Evolutionary conservation across 352 stramenopile genomes (phyloP).

Genomic region (Globisporangium mamillatum): DNA sequence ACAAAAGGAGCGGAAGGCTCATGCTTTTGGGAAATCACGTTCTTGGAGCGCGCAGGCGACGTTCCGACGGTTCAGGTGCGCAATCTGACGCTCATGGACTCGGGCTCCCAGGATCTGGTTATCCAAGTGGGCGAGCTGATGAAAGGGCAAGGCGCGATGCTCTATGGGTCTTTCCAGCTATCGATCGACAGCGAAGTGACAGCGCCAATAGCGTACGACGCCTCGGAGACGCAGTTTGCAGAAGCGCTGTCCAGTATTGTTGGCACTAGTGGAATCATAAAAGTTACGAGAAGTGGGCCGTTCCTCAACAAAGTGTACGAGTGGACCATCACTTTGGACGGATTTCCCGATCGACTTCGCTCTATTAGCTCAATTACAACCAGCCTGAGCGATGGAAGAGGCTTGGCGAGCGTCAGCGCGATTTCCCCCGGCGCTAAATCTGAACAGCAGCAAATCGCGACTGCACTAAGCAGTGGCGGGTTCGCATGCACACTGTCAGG

Average conservation of each 20-base stretch:
- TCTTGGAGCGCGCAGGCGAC: slow-evolving; percentile 51
- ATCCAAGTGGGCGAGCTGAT: slow-evolving; percentile 43
- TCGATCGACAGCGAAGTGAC: slow-evolving; percentile 31
- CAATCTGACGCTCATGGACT: slow-evolving; percentile 48
- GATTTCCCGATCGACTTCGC: slow-evolving; percentile 29
- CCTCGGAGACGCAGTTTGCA: slow-evolving; percentile 25
- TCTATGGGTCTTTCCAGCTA: slow-evolving; percentile 47
- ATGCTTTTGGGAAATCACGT: slow-evolving; percentile 61
- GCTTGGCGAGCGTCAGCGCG: slow-evolving; percentile 18
- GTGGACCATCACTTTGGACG: slow-evolving; percentile 40
- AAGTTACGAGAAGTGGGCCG: slow-evolving; percentile 29
- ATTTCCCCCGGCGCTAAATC: slow-evolving; percentile 31
- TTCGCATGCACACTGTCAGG: slow-evolving; percentile 29
- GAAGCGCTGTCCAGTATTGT: slow-evolving; percentile 14
- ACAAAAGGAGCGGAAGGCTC: slow-evolving; percentile 31
- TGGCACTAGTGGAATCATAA: background rate
- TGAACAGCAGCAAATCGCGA: slow-evolving; percentile 41
- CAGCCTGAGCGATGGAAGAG: slow-evolving; percentile 26
- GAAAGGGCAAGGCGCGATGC: slow-evolving; percentile 34
- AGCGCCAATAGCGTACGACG: slow-evolving; percentile 35
- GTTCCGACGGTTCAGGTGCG: slow-evolving; percentile 37
- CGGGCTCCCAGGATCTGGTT: slow-evolving; percentile 35
- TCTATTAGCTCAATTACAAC: slow-evolving; percentile 19
- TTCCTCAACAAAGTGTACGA: slow-evolving; percentile 44
- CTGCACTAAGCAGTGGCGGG: slow-evolving; percentile 30